Conservation (phyloP, 1,284 basidiomycete species). For the Fomitopsis palustris region DNA sequence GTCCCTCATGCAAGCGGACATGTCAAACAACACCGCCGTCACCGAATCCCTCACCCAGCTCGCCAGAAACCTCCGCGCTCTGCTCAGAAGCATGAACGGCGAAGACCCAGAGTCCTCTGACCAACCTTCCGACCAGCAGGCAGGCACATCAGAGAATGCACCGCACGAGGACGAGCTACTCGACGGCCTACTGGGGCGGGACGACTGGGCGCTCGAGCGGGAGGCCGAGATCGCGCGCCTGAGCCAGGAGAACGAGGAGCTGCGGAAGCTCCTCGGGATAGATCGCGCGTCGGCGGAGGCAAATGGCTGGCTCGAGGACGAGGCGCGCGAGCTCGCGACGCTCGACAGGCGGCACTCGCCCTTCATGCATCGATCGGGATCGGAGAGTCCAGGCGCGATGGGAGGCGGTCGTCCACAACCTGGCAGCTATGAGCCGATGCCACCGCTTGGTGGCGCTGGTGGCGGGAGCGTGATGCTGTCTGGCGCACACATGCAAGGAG, state of each 20-base stretch:
- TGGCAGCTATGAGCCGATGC: slow-evolving; percentile 3
- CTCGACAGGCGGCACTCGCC: slow-evolving; percentile 10
- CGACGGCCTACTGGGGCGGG: slow-evolving; percentile 28
- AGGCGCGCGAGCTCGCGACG: slow-evolving; percentile 25
- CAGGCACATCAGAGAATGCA: background rate
- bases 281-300: slow-evolving; percentile 50
- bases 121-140: slow-evolving; percentile 15
- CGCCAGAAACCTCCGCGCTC: slow-evolving; percentile 65
- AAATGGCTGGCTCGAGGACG: slow-evolving; percentile 38
- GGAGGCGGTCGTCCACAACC: slow-evolving; percentile 1
- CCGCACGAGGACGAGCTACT: slow-evolving; percentile 12
- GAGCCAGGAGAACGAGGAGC: slow-evolving; percentile 75
- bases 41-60: slow-evolving; percentile 65
- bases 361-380: background rate
- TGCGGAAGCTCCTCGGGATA: slow-evolving; percentile 74
- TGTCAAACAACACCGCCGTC: slow-evolving; percentile 53
- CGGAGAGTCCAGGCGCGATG: slow-evolving; percentile 10
- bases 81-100: slow-evolving; percentile 71
- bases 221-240: slow-evolving; percentile 81
- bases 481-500: slow-evolving; percentile 11
- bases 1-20: slow-evolving; percentile 55
- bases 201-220: slow-evolving; percentile 83
- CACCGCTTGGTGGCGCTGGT: slow-evolving; percentile 3
- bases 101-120: slow-evolving; percentile 13
- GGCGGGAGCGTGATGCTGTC: slow-evolving; percentile 6